phyloP scores from a whole-genome alignment of 257 asterid genomes.

The Salvia rosmarinus region DNA sequence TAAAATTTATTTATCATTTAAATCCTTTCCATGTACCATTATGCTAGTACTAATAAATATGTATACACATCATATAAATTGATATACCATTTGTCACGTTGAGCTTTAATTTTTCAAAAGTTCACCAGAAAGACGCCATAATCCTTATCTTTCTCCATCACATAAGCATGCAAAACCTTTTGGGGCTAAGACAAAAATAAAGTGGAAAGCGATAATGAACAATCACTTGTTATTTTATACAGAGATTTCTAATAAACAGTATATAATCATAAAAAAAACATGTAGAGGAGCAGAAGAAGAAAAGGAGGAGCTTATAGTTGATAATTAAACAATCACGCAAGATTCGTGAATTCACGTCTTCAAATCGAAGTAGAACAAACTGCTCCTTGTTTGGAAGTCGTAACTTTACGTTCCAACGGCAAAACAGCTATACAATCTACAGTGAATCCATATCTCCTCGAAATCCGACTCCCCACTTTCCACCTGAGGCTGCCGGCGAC shows the following conservation, averaged over 20 bases:
- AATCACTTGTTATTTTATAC: neutral
- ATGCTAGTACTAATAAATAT: too few species aligned
- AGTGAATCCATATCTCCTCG: constrained; percentile 56
- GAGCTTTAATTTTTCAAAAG: neutral
- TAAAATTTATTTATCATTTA: too few species aligned
- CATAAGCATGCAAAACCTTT: too few species aligned
- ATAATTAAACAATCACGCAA: neutral
- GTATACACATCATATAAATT: neutral
- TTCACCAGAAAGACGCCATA: constrained; percentile 14
- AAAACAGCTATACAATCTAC: constrained; percentile 52
- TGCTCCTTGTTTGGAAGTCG: constrained; percentile 48
- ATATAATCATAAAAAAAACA: too few species aligned
- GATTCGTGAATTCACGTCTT: neutral
- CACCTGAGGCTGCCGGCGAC: constrained; percentile 57
- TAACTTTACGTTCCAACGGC: constrained; percentile 47
- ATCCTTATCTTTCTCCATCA: constrained; percentile 11
- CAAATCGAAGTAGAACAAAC: constrained; percentile 62
- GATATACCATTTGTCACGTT: neutral
- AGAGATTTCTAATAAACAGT: neutral
- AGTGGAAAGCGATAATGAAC: neutral
- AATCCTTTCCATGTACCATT: too few species aligned
- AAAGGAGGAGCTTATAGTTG: neutral
- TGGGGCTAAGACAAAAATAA: neutral
- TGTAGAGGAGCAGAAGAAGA: too few species aligned
- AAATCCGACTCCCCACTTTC: constrained; percentile 75